Percentiles rank a stretch among this genome's conserved stretches.
phyloP scores from a whole-genome alignment of 164 flowering plant species.

The Vitis rotundifolia region DNA sequence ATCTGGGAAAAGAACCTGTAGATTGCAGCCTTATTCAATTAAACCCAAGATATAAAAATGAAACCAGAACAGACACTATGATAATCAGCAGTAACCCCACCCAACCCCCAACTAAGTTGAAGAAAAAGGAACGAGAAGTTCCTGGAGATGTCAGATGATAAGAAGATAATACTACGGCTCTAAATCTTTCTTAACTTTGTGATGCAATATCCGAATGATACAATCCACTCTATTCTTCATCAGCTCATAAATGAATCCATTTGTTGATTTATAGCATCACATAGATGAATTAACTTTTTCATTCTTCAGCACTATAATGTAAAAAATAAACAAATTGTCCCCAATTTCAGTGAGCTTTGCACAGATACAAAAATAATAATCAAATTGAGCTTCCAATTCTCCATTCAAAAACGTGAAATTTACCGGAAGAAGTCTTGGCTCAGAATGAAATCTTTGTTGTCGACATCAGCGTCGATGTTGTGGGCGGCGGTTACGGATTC shows the following conservation, averaged over 20 bases:
- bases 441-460: conserved; percentile 75
- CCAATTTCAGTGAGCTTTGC: too few relatives aligned
- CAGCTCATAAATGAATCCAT: too few relatives aligned
- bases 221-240: too few relatives aligned
- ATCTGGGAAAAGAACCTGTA: conserved; percentile 60
- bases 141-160: neutral
- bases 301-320: too few relatives aligned
- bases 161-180: neutral
- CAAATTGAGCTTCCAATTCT: neutral
- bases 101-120: neutral
- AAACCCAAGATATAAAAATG: neutral
- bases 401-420: conserved; percentile 50
- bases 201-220: neutral
- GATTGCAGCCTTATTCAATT: conserved; percentile 5
- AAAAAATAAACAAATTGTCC: too few relatives aligned
- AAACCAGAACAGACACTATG: neutral
- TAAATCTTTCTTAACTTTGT: neutral
- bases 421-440: conserved; percentile 98
- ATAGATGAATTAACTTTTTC: too few relatives aligned
- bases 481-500: conserved; percentile 18
- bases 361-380: neutral
- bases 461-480: conserved; percentile 26
- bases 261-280: too few relatives aligned
- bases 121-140: neutral
- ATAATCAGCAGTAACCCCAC: too few relatives aligned